Evolutionary conservation across 495 filamentous ascomycete species (phyloP).

Genomic region (Penicillium angulare): DNA sequence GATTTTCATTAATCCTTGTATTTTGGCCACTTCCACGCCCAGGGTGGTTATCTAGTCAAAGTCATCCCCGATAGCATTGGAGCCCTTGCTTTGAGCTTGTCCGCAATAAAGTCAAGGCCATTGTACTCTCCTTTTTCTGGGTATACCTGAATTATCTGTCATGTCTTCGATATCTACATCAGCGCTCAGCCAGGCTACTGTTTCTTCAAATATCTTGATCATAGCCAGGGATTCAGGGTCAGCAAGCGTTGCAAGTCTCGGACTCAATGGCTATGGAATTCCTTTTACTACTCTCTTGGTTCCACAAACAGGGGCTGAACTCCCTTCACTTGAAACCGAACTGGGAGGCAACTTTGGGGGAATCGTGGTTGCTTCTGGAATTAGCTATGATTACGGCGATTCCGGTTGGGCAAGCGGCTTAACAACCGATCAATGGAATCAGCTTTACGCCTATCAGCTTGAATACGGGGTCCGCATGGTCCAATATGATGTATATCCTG

Average conservation of each 20-base stretch:
- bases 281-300: slow-evolving; percentile 55
- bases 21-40: no score
- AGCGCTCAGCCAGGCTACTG: slow-evolving; percentile 20
- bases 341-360: slow-evolving; percentile 55
- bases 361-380: slow-evolving; percentile 55
- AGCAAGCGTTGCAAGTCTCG: slow-evolving; percentile 46
- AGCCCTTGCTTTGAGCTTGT: background rate
- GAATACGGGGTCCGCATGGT: slow-evolving; percentile 61
- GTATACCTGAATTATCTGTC: slow-evolving; percentile 4
- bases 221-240: slow-evolving; percentile 52
- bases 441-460: slow-evolving; percentile 57
- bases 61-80: no score
- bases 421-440: slow-evolving; percentile 55
- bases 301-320: slow-evolving; percentile 47
- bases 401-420: slow-evolving; percentile 51
- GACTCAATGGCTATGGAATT: slow-evolving; percentile 61
- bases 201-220: slow-evolving; percentile 53
- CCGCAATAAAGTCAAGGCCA: background rate
- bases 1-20: no score
- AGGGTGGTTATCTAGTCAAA: no score
- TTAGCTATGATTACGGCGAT: slow-evolving; percentile 54
- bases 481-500: slow-evolving; percentile 56
- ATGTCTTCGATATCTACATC: slow-evolving; percentile 21
- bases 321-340: slow-evolving; percentile 51
- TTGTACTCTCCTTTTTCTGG: background rate